Base-by-base conservation (phyloP, 768 basidiomycete genomes). In the Podaxis sp. region DNA sequence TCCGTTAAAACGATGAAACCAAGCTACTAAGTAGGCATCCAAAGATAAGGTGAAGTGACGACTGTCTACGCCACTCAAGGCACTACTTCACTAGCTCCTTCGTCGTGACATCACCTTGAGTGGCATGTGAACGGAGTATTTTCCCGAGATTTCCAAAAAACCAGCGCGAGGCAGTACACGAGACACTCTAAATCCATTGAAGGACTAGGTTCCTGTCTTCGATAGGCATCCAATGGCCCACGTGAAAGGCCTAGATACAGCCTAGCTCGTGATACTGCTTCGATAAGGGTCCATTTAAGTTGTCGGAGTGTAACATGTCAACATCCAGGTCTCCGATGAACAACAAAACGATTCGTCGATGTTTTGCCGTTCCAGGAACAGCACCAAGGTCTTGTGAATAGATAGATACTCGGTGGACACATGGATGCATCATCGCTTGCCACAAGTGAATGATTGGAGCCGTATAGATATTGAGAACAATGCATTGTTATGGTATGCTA, bases 401-500 rank as follows among this genome's bases (percentile, higher is more conserved):
- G 42, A 18, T n/a, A 18, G n/a, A 21, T 18, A 5, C 18, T 18
- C 42, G 42, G 18, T 18, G 42, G 42, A 44, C n/a, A 44, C 11
- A n/a, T 40, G 38, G 18, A 44, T 16, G 5, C 42, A 44, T 32
- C 32, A 9, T 9, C 32, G 7, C 32, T 32, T 32, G 32, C 32
- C 32, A 32, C 32, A 9, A 32, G 32, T 9, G 0, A 32, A 32
- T 6, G 28, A 32, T 7, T 44, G 42, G 42, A 44, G n/a, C 42
- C 16, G 42, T n/a, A 9, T 18, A 44, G 6, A 9, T 44, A n/a
- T 48, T 23, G 11, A 23, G 25, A 48, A 48, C 47, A 40, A 52
- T 52, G 51, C 51, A 42, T 35, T 46, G 51, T 46, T 60, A 60
- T 16, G 50, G 59, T 60, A 60, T 59, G 58, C 36, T 27, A 35